Percentiles rank a stretch among this genome's conserved stretches.
phyloP scores from a whole-genome alignment of 2,329 filamentous ascomycete species.

The Conoideocrella luteorostrata region DNA sequence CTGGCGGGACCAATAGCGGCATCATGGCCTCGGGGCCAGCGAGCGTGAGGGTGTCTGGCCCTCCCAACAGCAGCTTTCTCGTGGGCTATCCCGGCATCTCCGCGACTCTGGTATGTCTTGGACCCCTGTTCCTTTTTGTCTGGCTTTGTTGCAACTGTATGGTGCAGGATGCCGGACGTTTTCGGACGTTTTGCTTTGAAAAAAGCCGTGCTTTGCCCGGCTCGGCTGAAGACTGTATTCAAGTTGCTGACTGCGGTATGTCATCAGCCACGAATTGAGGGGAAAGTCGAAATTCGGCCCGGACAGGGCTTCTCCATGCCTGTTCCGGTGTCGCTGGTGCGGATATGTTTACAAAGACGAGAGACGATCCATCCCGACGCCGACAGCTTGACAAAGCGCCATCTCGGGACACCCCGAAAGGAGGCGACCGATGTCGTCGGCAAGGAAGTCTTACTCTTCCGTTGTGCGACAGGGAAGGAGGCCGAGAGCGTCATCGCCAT shows the following conservation, averaged over 20 bases:
- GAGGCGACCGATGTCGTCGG: conserved; percentile 90
- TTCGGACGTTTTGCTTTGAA: not conserved
- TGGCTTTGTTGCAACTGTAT: conserved; percentile 4
- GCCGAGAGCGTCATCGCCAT: conserved; percentile 86
- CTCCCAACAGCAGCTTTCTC: conserved; percentile 93
- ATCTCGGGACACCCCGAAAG: conserved; percentile 81
- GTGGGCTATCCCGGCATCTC: conserved; percentile 98
- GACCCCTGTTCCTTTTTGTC: conserved; percentile 12
- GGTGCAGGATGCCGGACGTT: too few relatives aligned
- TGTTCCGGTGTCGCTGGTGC: conserved; percentile 85
- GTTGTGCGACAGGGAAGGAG: conserved; percentile 76
- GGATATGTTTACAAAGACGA: conserved; percentile 85
- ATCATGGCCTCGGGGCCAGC: conserved; percentile 29
- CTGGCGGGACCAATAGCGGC: conserved; percentile 13
- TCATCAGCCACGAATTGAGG: conserved; percentile 84
- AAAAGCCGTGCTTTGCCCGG: not conserved
- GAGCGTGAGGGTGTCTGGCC: conserved; percentile 86
- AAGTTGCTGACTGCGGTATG: not conserved
- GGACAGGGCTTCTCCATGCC: conserved; percentile 79
- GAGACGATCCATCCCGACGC: conserved; percentile 96
- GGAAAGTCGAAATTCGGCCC: conserved; percentile 93
- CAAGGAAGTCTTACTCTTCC: conserved; percentile 88
- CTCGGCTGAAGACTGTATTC: not conserved
- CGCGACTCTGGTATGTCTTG: conserved; percentile 76
- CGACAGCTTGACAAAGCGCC: conserved; percentile 88